A percentile compares a stretch with the other conserved stretches of the same genome.
These are phyloP conservation scores for Boletus subparvulus DNA, from an alignment of 768 basidiomycete genomes.

Conservation along the genomic window DNA sequence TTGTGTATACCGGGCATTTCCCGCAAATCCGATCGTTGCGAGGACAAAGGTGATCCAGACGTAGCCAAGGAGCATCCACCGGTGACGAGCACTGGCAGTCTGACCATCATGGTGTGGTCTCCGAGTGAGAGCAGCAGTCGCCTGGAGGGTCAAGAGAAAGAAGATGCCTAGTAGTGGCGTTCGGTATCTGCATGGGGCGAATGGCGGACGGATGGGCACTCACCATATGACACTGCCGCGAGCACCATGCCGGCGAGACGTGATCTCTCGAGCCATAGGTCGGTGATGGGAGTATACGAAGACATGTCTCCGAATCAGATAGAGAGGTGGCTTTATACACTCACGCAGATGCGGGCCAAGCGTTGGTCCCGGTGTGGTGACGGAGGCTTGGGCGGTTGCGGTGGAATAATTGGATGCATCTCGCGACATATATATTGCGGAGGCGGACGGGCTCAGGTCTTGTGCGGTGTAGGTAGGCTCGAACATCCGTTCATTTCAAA, in stretches of 20 bases:
- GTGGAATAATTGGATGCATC: no score
- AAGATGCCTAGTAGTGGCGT: constrained; percentile 18
- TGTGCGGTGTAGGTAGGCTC: no score
- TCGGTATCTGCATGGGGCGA: neutral
- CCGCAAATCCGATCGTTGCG: constrained; percentile 27
- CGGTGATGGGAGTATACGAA: constrained; percentile 15
- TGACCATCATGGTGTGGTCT: constrained; percentile 1
- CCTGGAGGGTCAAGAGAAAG: constrained; percentile 22
- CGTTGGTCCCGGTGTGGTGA: no score
- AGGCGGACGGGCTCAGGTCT: no score
- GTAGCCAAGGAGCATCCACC: constrained; percentile 18
- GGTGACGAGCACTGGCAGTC: neutral
- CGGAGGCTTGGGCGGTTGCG: no score
- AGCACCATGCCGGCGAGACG: constrained; percentile 26
- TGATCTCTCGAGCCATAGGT: constrained; percentile 30
- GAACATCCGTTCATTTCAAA: no score
- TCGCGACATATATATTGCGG: no score
- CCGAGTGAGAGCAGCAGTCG: constrained; percentile 5
- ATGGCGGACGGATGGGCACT: neutral
- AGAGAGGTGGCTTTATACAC: neutral
- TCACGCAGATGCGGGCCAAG: neutral
- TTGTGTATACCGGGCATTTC: constrained; percentile 27
- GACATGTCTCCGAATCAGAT: constrained; percentile 9
- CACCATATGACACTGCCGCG: constrained; percentile 23
- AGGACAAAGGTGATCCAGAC: constrained; percentile 26